These are phyloP conservation scores for Hanseniaspora guilliermondii DNA, from an alignment of 805 yeast genomes.

Conservation along the genomic window DNA sequence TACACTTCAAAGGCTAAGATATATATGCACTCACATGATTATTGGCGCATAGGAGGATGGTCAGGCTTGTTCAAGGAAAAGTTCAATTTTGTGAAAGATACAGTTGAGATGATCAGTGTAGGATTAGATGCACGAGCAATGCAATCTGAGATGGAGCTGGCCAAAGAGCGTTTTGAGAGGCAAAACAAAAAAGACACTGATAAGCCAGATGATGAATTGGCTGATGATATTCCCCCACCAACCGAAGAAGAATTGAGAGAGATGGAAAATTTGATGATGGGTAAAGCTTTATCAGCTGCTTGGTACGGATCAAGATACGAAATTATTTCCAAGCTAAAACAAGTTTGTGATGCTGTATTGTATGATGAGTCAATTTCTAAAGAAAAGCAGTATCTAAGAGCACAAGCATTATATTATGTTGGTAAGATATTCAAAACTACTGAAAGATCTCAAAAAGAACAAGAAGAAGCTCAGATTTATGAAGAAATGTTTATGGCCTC, in stretches of 20 bases:
- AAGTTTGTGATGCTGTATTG: constrained; percentile 55
- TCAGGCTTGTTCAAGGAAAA: constrained; percentile 62
- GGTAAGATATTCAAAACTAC: constrained; percentile 52
- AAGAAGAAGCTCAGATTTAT: constrained; percentile 63
- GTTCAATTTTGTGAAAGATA: constrained; percentile 60
- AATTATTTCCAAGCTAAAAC: constrained; percentile 57
- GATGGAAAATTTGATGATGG: constrained; percentile 61
- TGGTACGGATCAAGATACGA: constrained; percentile 77
- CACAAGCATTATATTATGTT: constrained; percentile 46
- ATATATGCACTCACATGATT: constrained; percentile 50
- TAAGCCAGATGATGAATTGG: constrained; percentile 17
- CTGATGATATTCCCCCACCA: constrained; percentile 40
- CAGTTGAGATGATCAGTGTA: constrained; percentile 55
- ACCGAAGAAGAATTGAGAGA: constrained; percentile 53
- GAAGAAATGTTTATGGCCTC: constrained; percentile 56
- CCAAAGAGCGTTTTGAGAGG: constrained; percentile 28
- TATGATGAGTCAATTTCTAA: constrained; percentile 42
- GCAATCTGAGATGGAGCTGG: constrained; percentile 55
- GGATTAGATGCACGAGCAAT: constrained; percentile 72
- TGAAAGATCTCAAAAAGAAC: constrained; percentile 54
- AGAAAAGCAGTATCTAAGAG: constrained; percentile 42
- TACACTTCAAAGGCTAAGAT: constrained; percentile 55
- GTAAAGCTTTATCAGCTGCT: constrained; percentile 70
- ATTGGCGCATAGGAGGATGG: constrained; percentile 58
- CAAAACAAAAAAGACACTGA: constrained; percentile 31